phyloP scores from a whole-genome alignment of 1,284 basidiomycete species.

The Trichosporon sp. region DNA sequence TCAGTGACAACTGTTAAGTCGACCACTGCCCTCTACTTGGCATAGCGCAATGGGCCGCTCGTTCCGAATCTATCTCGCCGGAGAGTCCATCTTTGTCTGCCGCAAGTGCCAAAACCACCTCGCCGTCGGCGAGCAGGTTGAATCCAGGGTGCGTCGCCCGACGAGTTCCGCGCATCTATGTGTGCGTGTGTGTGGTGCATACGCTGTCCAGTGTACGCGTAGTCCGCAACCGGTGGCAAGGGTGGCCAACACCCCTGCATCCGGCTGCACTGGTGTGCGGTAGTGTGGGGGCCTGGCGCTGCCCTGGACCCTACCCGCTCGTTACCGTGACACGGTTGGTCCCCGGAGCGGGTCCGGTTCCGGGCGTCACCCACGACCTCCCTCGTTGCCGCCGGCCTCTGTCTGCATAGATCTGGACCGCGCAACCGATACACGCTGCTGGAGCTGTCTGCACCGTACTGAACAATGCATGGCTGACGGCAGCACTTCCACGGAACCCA shows the following conservation, averaged over 20 bases:
- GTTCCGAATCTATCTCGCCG: slow-evolving; percentile 73
- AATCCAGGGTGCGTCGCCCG: slow-evolving; percentile 68
- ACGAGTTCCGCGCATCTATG: not conserved
- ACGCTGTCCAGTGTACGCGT: not conserved
- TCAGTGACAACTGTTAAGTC: not conserved
- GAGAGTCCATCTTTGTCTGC: slow-evolving; percentile 87
- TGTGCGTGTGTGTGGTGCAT: too few species aligned
- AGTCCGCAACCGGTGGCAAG: not conserved
- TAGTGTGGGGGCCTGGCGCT: not conserved
- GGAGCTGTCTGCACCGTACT: not conserved
- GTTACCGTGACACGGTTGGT: not conserved
- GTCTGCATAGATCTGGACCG: not conserved
- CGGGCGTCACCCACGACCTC: not conserved
- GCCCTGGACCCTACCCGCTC: slow-evolving; percentile 2
- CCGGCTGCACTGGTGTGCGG: not conserved
- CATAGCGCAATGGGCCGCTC: slow-evolving; percentile 37
- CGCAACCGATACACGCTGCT: not conserved
- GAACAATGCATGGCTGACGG: not conserved
- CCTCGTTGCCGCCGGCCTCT: not conserved
- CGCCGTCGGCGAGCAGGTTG: slow-evolving; percentile 83
- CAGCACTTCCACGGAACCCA: slow-evolving; percentile 75
- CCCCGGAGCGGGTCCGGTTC: not conserved
- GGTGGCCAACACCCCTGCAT: not conserved
- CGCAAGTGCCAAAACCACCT: slow-evolving; percentile 87
- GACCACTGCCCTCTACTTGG: not conserved